phyloP scores from a whole-genome alignment of 257 asterid species.

The Capsicum rhomboideum region DNA sequence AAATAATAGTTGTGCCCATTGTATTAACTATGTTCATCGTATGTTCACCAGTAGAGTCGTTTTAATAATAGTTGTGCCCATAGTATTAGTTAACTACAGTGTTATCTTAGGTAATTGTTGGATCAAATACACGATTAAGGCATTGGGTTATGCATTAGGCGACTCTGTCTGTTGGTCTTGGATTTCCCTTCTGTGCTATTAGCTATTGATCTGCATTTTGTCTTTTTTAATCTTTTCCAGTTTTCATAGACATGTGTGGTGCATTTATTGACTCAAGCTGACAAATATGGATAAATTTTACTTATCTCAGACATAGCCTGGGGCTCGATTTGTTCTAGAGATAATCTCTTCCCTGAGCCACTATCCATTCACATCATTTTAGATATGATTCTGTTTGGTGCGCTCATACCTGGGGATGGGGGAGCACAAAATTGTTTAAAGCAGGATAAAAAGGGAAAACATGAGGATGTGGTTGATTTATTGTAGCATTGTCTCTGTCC shows the following conservation, averaged over 20 bases:
- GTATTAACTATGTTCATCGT: no score
- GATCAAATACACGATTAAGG: neutral
- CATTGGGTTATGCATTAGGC: neutral
- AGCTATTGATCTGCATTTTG: neutral
- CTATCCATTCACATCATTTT: neutral
- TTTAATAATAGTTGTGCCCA: neutral
- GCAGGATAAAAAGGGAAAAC: neutral
- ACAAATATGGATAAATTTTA: neutral
- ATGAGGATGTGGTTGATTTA: neutral
- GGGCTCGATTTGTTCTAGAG: neutral
- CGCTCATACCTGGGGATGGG: neutral
- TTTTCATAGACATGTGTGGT: neutral
- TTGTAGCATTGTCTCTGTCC: neutral
- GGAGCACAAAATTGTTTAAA: neutral
- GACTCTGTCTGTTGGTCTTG: neutral
- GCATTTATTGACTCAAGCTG: neutral
- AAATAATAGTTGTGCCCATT: neutral
- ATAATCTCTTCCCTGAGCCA: neutral
- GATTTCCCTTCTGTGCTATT: neutral
- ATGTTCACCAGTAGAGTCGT: neutral
- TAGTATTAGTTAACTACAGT: neutral
- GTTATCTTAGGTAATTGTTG: neutral
- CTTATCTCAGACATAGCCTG: neutral
- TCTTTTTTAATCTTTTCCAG: neutral
- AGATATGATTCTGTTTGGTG: neutral